Evolutionary conservation across 2,329 filamentous ascomycete species (phyloP).

Genomic region (Conoideocrella luteorostrata): DNA sequence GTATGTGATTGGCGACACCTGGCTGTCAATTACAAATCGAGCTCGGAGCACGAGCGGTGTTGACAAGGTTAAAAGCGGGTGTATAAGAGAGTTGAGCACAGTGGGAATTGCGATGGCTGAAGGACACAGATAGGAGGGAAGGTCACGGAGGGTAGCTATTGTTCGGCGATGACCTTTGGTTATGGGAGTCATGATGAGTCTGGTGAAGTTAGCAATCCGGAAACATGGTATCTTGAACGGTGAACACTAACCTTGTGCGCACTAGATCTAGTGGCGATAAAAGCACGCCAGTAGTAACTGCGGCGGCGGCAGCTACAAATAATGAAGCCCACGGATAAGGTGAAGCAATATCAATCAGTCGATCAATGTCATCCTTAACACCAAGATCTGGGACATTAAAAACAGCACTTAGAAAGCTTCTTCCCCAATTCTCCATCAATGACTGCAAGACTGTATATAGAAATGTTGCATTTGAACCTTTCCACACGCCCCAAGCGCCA

Average conservation of each 20-base stretch:
- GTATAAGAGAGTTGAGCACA: conserved; percentile 75
- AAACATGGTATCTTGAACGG: background rate
- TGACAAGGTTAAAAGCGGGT: conserved; percentile 74
- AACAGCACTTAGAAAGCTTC: conserved; percentile 82
- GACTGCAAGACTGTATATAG: conserved; percentile 82
- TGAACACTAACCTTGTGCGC: conserved; percentile 58
- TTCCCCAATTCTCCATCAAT: conserved; percentile 85
- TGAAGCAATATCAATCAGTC: conserved; percentile 64
- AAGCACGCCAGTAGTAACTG: conserved; percentile 68
- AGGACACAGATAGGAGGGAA: conserved; percentile 72
- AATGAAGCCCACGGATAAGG: conserved; percentile 78
- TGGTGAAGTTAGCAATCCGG: conserved; percentile 28
- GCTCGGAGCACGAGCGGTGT: conserved; percentile 80
- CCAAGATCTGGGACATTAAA: conserved; percentile 84
- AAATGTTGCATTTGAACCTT: conserved; percentile 86
- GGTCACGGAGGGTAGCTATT: conserved; percentile 65
- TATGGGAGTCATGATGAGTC: conserved; percentile 79
- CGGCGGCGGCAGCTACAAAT: conserved; percentile 59
- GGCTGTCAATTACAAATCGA: conserved; percentile 76
- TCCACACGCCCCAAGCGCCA: conserved; percentile 89
- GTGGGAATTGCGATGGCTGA: conserved; percentile 72
- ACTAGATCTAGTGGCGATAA: conserved; percentile 86
- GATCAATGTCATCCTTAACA: conserved; percentile 68
- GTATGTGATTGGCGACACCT: conserved; percentile 75
- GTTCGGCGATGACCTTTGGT: conserved; percentile 69